These are phyloP conservation scores for Yamadazyma oceani DNA, from an alignment of 1,139 yeast species.

Conservation along the genomic window DNA sequence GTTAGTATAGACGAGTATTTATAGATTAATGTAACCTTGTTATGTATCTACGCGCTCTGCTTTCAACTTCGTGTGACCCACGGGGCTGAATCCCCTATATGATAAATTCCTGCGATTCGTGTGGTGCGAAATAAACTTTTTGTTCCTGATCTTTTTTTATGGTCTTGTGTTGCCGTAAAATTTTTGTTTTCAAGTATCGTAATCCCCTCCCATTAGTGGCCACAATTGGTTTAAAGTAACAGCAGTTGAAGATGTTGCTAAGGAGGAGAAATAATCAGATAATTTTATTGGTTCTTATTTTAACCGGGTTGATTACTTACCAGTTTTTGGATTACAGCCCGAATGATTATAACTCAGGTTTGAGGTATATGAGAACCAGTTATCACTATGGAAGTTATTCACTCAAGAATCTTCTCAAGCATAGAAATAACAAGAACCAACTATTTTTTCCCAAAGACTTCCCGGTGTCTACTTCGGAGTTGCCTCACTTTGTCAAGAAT, in stretches of 20 bases:
- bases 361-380: slow-evolving; percentile 13
- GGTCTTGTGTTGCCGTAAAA: no score
- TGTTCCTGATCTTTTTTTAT: no score
- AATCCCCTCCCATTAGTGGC: no score
- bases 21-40: no score
- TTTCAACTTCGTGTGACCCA: no score
- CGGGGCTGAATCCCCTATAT: no score
- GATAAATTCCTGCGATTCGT: no score
- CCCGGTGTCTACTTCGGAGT: slow-evolving; percentile 14
- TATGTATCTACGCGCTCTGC: no score
- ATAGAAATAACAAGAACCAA: slow-evolving; percentile 19
- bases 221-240: no score
- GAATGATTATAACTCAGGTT: not conserved
- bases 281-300: slow-evolving; percentile 6
- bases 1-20: no score
- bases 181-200: no score
- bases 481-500: slow-evolving; percentile 14
- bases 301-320: not conserved
- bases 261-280: slow-evolving; percentile 2
- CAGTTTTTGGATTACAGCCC: slow-evolving; percentile 1
- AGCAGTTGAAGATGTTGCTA: slow-evolving; percentile 1
- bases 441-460: slow-evolving; percentile 21
- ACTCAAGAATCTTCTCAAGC: slow-evolving; percentile 8
- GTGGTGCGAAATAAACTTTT: no score
- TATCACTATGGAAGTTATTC: slow-evolving; percentile 15